Evolutionary conservation across 805 yeast species (phyloP).

Genomic region (Wickerhamiella bombiphila): DNA sequence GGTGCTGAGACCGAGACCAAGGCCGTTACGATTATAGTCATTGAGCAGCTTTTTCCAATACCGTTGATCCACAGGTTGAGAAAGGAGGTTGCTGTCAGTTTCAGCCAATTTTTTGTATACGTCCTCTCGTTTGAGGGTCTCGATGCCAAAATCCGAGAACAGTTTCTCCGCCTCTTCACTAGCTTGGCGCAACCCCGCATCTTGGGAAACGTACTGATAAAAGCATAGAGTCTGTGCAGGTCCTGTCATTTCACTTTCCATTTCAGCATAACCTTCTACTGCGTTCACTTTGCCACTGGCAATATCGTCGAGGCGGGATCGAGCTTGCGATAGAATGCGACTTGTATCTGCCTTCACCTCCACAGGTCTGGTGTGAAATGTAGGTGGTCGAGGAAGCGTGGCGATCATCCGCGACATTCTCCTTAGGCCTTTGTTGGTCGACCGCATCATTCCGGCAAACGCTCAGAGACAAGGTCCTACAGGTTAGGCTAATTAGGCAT

Average conservation of each 20-base stretch:
- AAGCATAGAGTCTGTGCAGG: slow-evolving; percentile 42
- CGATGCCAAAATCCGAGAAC: slow-evolving; percentile 45
- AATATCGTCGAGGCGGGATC: background rate
- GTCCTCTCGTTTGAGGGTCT: slow-evolving; percentile 50
- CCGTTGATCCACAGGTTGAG: slow-evolving; percentile 38
- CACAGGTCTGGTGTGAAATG: background rate
- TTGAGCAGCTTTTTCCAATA: slow-evolving; percentile 42
- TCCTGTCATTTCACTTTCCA: slow-evolving; percentile 36
- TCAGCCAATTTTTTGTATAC: slow-evolving; percentile 40
- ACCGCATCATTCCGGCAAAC: too few species aligned
- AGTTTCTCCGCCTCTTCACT: slow-evolving; percentile 48
- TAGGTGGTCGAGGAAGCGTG: background rate
- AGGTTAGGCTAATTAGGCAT: background rate
- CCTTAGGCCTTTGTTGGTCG: too few species aligned
- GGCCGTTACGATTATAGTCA: slow-evolving; percentile 53
- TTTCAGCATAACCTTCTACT: slow-evolving; percentile 5
- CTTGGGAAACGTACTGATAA: slow-evolving; percentile 56
- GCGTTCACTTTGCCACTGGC: background rate
- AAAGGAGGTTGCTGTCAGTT: slow-evolving; percentile 23
- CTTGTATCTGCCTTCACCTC: background rate
- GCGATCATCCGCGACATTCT: background rate
- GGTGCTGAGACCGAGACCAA: slow-evolving; percentile 35
- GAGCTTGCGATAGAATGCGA: background rate
- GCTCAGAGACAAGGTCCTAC: too few species aligned
- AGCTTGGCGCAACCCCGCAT: slow-evolving; percentile 55